These are phyloP conservation scores for Trichopus zeylanicus DNA, from an alignment of 116 monocot genomes.

Conservation along the genomic window DNA sequence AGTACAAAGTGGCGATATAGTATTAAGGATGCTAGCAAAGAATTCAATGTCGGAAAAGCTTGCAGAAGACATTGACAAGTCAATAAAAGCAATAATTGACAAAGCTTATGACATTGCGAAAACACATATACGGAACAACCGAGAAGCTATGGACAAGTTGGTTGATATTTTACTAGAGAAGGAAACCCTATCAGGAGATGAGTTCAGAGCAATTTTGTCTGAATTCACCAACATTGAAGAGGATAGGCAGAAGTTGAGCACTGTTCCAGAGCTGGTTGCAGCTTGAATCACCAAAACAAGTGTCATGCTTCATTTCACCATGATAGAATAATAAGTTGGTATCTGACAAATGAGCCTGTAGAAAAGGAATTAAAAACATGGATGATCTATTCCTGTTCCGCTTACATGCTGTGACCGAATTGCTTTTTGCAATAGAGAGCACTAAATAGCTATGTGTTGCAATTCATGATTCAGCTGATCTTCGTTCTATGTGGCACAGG, in stretches of 20 bases:
- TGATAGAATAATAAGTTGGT: too few species aligned
- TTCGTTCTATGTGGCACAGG: too few species aligned
- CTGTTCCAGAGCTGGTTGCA: conserved; percentile 3
- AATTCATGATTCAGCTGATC: too few species aligned
- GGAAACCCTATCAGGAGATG: conserved; percentile 60
- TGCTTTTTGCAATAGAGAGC: too few species aligned
- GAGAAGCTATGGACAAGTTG: conserved; percentile 47
- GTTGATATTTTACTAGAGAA: conserved; percentile 42
- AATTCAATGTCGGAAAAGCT: conserved; percentile 66
- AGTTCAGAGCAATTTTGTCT: conserved; percentile 51
- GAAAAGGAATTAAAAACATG: too few species aligned
- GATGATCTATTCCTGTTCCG: too few species aligned
- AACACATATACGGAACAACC: conserved; percentile 37
- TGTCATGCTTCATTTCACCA: too few species aligned
- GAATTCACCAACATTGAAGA: conserved; percentile 22
- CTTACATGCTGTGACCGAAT: too few species aligned
- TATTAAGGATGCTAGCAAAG: conserved; percentile 59
- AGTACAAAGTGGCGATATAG: conserved; percentile 39
- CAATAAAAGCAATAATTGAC: conserved; percentile 43
- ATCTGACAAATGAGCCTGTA: too few species aligned
- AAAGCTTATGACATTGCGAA: conserved; percentile 50
- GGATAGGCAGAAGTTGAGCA: not conserved
- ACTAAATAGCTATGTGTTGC: too few species aligned
- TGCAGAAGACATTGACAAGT: conserved; percentile 54
- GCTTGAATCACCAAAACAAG: too few species aligned